These are phyloP conservation scores for Sporopachydermia lactativora DNA, from an alignment of 805 yeast genomes.

Conservation along the genomic window DNA sequence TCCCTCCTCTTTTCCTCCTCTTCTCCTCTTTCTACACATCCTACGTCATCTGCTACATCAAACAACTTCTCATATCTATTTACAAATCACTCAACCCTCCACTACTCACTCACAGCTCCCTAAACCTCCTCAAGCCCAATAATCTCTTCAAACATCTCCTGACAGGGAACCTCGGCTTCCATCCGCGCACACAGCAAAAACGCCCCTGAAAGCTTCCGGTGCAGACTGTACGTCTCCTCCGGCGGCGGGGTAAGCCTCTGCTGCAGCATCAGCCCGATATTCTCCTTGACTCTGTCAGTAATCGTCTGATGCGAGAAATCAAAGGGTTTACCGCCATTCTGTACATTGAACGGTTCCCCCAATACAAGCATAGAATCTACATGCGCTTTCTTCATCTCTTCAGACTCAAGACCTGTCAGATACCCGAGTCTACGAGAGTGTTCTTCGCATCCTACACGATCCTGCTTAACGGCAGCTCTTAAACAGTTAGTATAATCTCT, in stretches of 20 bases:
- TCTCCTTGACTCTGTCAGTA: conserved; percentile 81
- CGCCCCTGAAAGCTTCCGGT: conserved; percentile 89
- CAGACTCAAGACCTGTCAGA: conserved; percentile 81
- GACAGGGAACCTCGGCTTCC: conserved; percentile 72
- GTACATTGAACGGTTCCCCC: conserved; percentile 77
- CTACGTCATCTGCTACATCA: too few species aligned
- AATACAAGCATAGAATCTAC: conserved; percentile 78
- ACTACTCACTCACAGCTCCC: too few species aligned
- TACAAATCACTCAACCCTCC: too few species aligned
- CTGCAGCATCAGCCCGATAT: conserved; percentile 77
- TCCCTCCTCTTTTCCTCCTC: not conserved
- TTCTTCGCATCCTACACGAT: conserved; percentile 46
- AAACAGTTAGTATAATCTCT: conserved; percentile 54
- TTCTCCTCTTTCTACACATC: not conserved
- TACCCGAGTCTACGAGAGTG: conserved; percentile 70
- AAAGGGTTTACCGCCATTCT: conserved; percentile 33
- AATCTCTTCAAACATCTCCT: conserved; percentile 58
- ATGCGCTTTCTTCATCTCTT: conserved; percentile 82
- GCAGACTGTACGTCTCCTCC: conserved; percentile 94
- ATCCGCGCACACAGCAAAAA: conserved; percentile 79
- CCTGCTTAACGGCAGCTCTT: conserved; percentile 58
- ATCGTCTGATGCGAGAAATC: conserved; percentile 80
- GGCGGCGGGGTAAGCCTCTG: conserved; percentile 96
- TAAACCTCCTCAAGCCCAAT: conserved; percentile 34
- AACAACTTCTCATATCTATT: too few species aligned